phyloP scores from a whole-genome alignment of 441 rosid genomes.

The Melastoma candidum region DNA sequence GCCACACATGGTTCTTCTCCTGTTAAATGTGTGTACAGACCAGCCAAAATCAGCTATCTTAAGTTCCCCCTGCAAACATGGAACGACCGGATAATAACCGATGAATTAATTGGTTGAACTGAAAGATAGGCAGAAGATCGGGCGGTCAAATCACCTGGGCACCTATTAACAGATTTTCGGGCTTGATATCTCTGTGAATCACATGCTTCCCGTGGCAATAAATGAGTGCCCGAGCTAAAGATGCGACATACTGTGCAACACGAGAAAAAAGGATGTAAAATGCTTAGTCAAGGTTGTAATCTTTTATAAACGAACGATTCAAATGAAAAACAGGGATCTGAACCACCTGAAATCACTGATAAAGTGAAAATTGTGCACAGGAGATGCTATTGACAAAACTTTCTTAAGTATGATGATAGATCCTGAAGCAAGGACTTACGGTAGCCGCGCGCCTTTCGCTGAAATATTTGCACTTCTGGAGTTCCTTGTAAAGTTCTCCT shows the following conservation, averaged over 20 bases:
- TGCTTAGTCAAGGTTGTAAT: not conserved
- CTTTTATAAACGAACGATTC: too few species aligned
- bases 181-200: constrained; percentile 94
- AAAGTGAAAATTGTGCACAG: too few species aligned
- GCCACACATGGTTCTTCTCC: constrained; percentile 96
- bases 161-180: constrained; percentile 81
- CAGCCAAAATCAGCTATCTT: constrained; percentile 99
- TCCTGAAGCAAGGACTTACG: constrained; percentile 31
- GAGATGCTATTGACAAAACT: not conserved
- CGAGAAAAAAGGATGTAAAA: constrained; percentile 11
- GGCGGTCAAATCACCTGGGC: constrained; percentile 44
- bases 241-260: constrained; percentile 74
- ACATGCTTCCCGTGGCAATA: constrained; percentile 98
- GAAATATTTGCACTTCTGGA: constrained; percentile 87
- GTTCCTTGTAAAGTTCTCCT: constrained; percentile 90
- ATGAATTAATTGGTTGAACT: not conserved
- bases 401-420: not conserved
- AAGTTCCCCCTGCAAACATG: constrained; percentile 65
- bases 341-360: too few species aligned
- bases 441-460: constrained; percentile 95
- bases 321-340: too few species aligned
- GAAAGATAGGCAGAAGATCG: not conserved
- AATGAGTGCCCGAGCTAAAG: constrained; percentile 90
- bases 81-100: not conserved
- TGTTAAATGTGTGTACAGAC: constrained; percentile 96